Base-by-base conservation (phyloP, 306 rosid genomes). In the Fragaria ananassa region DNA sequence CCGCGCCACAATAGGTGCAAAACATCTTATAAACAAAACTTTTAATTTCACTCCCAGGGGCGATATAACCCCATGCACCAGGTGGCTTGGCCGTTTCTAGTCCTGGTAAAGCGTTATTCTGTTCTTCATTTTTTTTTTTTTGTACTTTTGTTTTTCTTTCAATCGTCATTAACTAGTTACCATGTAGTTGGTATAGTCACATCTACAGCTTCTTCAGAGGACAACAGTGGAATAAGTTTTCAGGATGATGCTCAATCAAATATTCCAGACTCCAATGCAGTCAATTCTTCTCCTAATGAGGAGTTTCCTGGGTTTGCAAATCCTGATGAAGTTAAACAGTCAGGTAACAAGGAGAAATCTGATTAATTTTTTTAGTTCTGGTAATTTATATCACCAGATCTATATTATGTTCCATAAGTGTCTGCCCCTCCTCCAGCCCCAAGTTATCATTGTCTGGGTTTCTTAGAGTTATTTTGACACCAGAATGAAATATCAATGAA, bases 301-400 rank as follows among this genome's bases (percentile, higher is more conserved):
- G 90, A 88, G 69, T 90, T 91, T 81, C 90, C 92, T 1, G 92
- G 89, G 72, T 87, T 88, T 84, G 77, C 85, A 54, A 79, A 85
- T 76, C 82, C 86, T 73, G 80, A 79, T 83, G 85, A 72, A 68
- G 80, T 27, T 25, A 79, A 74, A 79, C 89, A 89, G 79, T 79
- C 96, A 85, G 96, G 98, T 58, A 25, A 57, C 18, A 53, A 57
- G 42, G 18, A 41, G 31, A 34, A 74, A 39, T 21, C 61, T 19
- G 12, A 9, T 54, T 54, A 57, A 19, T 74, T 46, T 76, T 45
- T 81, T 72, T 46, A 13, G 10, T 13, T 61, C 4, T 29, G 19
- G 67, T 13, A 61, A 1, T 27, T 15, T 35, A 39, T 19, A 66
- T 10, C 8, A 17, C 68, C 44, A 63, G 21, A 63, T 63, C 5